Percentiles rank a stretch among this genome's conserved stretches.
phyloP scores from a whole-genome alignment of 2,329 filamentous ascomycete genomes.

The Neonectria punicea region DNA sequence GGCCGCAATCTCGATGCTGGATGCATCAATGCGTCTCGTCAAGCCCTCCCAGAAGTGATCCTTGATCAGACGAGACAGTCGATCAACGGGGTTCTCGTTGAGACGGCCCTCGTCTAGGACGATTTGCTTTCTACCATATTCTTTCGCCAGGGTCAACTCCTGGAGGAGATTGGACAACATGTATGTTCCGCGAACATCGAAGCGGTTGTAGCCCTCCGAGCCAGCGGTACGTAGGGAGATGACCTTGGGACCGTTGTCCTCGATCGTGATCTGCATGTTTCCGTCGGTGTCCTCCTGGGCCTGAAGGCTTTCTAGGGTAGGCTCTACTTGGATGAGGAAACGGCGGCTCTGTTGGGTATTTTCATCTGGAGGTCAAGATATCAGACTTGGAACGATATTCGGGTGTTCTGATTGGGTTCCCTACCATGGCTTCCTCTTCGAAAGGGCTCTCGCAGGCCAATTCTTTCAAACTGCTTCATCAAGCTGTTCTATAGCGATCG shows the following conservation, averaged over 20 bases:
- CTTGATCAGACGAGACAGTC: slow-evolving; percentile 85
- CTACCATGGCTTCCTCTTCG: slow-evolving; percentile 69
- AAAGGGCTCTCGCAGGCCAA: slow-evolving; percentile 64
- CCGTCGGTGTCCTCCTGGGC: slow-evolving; percentile 91
- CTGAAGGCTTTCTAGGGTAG: slow-evolving; percentile 81
- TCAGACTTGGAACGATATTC: background rate
- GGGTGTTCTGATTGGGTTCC: slow-evolving; percentile 25
- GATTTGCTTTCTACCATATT: slow-evolving; percentile 89
- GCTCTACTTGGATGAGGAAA: slow-evolving; percentile 88
- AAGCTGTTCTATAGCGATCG: slow-evolving; percentile 58
- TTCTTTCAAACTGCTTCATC: slow-evolving; percentile 62
- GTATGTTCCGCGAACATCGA: slow-evolving; percentile 94
- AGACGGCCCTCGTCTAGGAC: slow-evolving; percentile 90
- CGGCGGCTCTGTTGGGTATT: slow-evolving; percentile 73
- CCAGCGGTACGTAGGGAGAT: slow-evolving; percentile 85
- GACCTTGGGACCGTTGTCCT: slow-evolving; percentile 92
- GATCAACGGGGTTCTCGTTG: slow-evolving; percentile 94
- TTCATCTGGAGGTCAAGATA: slow-evolving; percentile 69
- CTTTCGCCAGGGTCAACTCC: slow-evolving; percentile 91
- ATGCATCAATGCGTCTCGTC: slow-evolving; percentile 89
- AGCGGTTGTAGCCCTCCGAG: slow-evolving; percentile 86
- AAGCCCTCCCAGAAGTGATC: slow-evolving; percentile 94
- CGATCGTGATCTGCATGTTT: slow-evolving; percentile 98
- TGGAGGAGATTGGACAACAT: slow-evolving; percentile 97
- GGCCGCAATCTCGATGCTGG: slow-evolving; percentile 86